Conservation (phyloP, 306 rosid genomes). For the Vigna hirtella region DNA sequence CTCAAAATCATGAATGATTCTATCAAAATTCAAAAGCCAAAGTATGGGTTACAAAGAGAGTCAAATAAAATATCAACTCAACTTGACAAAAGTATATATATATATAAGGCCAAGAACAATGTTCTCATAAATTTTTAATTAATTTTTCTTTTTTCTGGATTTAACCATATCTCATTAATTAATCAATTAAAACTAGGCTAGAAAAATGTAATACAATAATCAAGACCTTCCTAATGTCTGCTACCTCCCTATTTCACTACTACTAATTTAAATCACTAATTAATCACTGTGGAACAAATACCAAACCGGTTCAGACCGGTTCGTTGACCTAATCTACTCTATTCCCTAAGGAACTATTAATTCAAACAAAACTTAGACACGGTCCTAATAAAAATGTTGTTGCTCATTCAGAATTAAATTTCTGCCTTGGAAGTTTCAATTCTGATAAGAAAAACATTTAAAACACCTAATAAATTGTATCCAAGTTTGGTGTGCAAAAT, state of each 20-base stretch:
- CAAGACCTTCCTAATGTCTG: slow-evolving; percentile 48
- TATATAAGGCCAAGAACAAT: slow-evolving; percentile 36
- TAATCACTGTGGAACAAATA: slow-evolving; percentile 39
- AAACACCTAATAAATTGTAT: background rate
- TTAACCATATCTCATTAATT: slow-evolving; percentile 34
- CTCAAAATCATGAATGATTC: slow-evolving; percentile 44
- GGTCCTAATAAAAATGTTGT: too few species aligned
- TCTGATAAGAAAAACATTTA: background rate
- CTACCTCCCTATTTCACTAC: slow-evolving; percentile 39
- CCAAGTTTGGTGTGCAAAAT: background rate
- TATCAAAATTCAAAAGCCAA: slow-evolving; percentile 17
- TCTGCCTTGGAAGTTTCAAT: background rate
- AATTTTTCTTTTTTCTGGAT: background rate
- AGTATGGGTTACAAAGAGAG: background rate
- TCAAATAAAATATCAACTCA: slow-evolving; percentile 41
- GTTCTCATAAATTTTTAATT: slow-evolving; percentile 1
- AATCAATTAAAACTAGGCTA: slow-evolving; percentile 28
- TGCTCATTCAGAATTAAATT: too few species aligned
- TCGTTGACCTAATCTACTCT: slow-evolving; percentile 21
- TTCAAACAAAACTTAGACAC: slow-evolving; percentile 5
- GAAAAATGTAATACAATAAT: slow-evolving; percentile 41
- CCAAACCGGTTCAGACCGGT: slow-evolving; percentile 40
- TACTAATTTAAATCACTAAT: slow-evolving; percentile 41
- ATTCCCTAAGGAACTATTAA: background rate
- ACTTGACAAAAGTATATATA: background rate